Percentiles rank a stretch among this genome's conserved stretches.
phyloP scores from a whole-genome alignment of 768 basidiomycete species.

The Boletus edulis region DNA sequence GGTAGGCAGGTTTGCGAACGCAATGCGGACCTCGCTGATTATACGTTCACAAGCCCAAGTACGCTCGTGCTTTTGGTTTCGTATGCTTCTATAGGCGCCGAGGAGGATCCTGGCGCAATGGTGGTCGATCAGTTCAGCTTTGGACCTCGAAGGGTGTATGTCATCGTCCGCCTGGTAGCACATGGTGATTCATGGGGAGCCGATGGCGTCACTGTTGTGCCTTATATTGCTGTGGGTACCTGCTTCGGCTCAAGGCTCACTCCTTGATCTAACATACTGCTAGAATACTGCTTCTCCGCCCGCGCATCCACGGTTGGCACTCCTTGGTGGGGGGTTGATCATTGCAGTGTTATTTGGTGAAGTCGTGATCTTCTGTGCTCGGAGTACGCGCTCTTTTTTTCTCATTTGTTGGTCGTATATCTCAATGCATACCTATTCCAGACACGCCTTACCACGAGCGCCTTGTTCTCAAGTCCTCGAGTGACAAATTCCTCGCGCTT shows the following conservation, averaged over 20 bases:
- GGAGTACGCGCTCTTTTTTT: constrained; percentile 40
- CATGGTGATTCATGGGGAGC: constrained; percentile 27
- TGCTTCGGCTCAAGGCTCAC: background rate
- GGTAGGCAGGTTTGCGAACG: constrained; percentile 36
- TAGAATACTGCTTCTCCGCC: constrained; percentile 70
- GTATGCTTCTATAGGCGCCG: constrained; percentile 49
- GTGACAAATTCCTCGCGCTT: constrained; percentile 69
- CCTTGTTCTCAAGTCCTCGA: constrained; percentile 66
- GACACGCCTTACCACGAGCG: constrained; percentile 72
- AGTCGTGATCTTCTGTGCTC: constrained; percentile 67
- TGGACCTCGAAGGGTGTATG: constrained; percentile 61
- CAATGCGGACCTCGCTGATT: background rate
- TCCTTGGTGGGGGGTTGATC: constrained; percentile 57
- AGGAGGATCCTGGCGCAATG: constrained; percentile 39
- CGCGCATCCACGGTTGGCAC: constrained; percentile 66
- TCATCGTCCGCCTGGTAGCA: constrained; percentile 47
- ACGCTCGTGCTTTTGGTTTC: constrained; percentile 65
- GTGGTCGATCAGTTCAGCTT: constrained; percentile 37
- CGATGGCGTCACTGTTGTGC: constrained; percentile 51
- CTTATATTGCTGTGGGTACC: constrained; percentile 69
- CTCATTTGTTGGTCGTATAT: background rate
- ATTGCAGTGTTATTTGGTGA: constrained; percentile 72
- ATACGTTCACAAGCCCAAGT: constrained; percentile 38
- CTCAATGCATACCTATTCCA: constrained; percentile 24
- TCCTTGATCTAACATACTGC: background rate